Evolutionary conservation across 192 early-diverging fungal species (phyloP).

Genomic region (Helicostylum pulchrum): DNA sequence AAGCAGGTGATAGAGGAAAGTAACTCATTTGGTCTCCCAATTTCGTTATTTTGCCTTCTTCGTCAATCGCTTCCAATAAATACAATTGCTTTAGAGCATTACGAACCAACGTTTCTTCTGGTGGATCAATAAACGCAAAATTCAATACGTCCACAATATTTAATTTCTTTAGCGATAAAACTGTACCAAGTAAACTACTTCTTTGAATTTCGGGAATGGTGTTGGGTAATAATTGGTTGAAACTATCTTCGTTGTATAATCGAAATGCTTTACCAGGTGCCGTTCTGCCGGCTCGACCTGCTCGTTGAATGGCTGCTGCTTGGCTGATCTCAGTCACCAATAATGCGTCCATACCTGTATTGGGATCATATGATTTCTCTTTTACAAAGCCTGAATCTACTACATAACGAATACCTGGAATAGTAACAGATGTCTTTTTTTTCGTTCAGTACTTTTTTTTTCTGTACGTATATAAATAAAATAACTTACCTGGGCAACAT

Average conservation of each 20-base stretch:
- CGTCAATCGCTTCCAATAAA: conserved; percentile 85
- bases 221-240: conserved; percentile 78
- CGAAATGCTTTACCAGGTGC: conserved; percentile 87
- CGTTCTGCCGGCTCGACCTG: conserved; percentile 93
- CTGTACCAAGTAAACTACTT: conserved; percentile 86
- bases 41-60: conserved; percentile 75
- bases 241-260: conserved; percentile 83
- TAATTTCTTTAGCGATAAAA: conserved; percentile 86
- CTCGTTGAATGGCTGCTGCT: conserved; percentile 90
- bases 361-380: conserved; percentile 92
- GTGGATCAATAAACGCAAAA: conserved; percentile 96
- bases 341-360: conserved; percentile 91
- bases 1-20: conserved; percentile 88
- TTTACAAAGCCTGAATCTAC: conserved; percentile 93
- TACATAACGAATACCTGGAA: conserved; percentile 92
- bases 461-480: neutral
- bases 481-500: conserved; percentile 76
- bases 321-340: conserved; percentile 88
- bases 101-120: conserved; percentile 73
- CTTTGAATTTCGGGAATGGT: conserved; percentile 96
- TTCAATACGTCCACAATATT: conserved; percentile 85
- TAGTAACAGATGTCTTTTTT: conserved; percentile 80
- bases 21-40: conserved; percentile 86
- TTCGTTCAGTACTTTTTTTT: neutral
- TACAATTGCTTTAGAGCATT: conserved; percentile 87